Evolutionary conservation across 108 stramenopile genomes (phyloP).

Genomic region (Nannochloropsis granulata): DNA sequence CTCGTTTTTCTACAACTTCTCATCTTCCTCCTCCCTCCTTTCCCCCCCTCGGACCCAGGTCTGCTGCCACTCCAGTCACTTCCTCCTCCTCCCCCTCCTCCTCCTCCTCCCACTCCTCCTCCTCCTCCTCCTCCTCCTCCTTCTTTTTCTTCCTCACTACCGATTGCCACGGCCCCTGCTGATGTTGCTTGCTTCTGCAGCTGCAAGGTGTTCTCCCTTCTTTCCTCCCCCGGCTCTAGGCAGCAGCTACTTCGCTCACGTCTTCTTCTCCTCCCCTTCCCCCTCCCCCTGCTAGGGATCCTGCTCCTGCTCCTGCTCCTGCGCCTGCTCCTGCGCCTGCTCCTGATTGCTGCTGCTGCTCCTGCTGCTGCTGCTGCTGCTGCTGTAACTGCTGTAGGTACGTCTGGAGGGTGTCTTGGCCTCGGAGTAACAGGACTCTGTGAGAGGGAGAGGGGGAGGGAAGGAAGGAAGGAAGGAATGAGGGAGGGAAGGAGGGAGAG

Average conservation of each 20-base stretch:
- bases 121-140: neutral
- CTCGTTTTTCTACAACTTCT: too few species aligned
- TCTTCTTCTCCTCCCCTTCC: neutral
- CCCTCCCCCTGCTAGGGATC: too few species aligned
- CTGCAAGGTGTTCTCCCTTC: neutral
- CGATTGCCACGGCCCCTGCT: too few species aligned
- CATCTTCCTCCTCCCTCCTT: neutral
- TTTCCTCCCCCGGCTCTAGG: neutral
- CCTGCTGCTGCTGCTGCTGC: neutral
- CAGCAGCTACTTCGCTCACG: neutral
- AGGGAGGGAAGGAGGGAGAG: too few species aligned
- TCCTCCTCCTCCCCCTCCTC: neutral
- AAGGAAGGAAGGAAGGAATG: too few species aligned
- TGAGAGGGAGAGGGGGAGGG: neutral
- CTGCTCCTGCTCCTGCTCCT: neutral
- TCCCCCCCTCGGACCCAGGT: too few species aligned
- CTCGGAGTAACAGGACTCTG: conserved; percentile 5
- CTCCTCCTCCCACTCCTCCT: neutral
- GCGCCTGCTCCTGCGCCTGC: neutral
- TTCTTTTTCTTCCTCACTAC: neutral
- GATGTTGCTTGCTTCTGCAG: too few species aligned
- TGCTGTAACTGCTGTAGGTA: neutral
- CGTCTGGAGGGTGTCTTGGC: neutral
- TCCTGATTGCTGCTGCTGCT: neutral
- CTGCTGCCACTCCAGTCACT: neutral